phyloP scores from a whole-genome alignment of 176 grass and related monocot species.

The Musa acuminata region DNA sequence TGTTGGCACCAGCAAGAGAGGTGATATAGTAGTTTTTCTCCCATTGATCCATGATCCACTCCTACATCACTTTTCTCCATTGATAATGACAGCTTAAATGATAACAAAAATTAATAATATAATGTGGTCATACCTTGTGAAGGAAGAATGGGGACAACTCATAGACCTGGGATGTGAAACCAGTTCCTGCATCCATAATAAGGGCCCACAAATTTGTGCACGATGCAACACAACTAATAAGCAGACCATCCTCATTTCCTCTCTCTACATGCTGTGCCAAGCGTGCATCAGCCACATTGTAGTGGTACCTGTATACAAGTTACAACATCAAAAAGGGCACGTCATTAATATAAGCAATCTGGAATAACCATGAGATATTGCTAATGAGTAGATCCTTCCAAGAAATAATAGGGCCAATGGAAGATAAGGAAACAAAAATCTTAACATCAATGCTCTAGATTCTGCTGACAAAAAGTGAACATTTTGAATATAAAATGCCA shows the following conservation, averaged over 20 bases:
- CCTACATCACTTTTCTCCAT: background rate
- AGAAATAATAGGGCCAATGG: background rate
- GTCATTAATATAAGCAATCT: background rate
- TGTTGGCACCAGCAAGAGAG: constrained; percentile 17
- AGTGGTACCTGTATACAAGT: constrained; percentile 47
- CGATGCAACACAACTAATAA: constrained; percentile 70
- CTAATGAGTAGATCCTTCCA: background rate
- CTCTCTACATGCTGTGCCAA: constrained; percentile 59
- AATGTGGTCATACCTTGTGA: constrained; percentile 18
- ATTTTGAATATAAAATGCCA: background rate
- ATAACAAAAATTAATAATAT: background rate
- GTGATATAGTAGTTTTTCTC: constrained; percentile 25
- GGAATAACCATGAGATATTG: background rate
- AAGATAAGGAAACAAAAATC: background rate
- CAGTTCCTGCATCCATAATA: constrained; percentile 82
- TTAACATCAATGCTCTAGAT: background rate
- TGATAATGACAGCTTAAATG: background rate
- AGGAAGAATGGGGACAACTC: constrained; percentile 50
- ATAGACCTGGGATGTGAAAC: constrained; percentile 56
- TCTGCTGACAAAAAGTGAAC: background rate
- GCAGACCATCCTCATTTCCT: constrained; percentile 64
- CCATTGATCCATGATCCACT: constrained; percentile 25
- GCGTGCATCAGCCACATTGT: constrained; percentile 48
- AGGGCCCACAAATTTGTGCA: constrained; percentile 61
- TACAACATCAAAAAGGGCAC: background rate